Evolutionary conservation across 495 filamentous ascomycete species (phyloP), one percentile per base, ranked within the genome.

Genomic region (Astrocystis sublimbata): DNA sequence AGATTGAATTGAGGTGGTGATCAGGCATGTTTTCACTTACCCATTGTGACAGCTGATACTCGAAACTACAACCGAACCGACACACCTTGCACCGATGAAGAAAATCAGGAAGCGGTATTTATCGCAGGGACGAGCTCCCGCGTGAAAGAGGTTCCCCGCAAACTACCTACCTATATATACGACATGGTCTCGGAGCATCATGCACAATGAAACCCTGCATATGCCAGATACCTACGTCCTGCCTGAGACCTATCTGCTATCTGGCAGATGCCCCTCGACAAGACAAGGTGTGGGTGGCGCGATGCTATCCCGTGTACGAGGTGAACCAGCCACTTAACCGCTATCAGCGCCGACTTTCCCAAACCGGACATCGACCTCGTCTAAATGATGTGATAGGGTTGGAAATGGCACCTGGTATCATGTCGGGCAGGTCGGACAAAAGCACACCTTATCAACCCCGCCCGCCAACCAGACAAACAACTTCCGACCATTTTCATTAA

Each of bases 251-350:
- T n/a, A n/a, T 33, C 9, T 15, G 30, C 52, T 26, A 57, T 23
- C 53, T n/a, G n/a, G n/a, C n/a, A 43, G 38, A 43, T 9, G 33
- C 7, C 10, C 15, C 53, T 24, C 23, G 38, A 9, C 28, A 6
- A 19, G 47, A n/a, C n/a, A n/a, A n/a, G n/a, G n/a, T n/a, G 47
- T 21, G 47, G 33, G 47, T 51, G 47, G 47, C 30, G 47, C 47
- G 47, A 51, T 51, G 47, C n/a, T 35, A 12, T 51, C 30, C 6
- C 26, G 31, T 43, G 7, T 24, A 35, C 38, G 35, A 38, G 31
- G 53, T 43, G 53, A 31, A 36, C 38, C 15, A 12, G 15, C 10
- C 38, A 40, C 12, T 40, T 15, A n/a, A 2, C 12, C 15, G 13
- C 38, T 15, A 15, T 40, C 15, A 40, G 38, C 6, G 38, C 5